Evolutionary conservation across 768 basidiomycete species (phyloP).

Genomic region (Hemileccinum impolitum): DNA sequence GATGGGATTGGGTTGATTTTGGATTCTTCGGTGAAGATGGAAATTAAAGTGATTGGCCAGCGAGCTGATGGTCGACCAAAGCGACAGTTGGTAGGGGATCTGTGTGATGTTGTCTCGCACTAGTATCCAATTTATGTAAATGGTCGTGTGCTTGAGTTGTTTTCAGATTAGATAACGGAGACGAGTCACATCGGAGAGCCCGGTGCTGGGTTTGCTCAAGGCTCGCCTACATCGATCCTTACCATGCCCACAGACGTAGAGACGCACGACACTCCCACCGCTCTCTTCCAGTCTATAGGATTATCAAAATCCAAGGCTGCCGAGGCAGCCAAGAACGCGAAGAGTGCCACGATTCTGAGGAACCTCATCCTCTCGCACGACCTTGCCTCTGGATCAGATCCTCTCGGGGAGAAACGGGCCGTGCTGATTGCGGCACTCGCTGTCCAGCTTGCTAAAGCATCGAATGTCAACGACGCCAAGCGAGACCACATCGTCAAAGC

Average conservation of each 20-base stretch:
- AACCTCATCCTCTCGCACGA: conserved; percentile 61
- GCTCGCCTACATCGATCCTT: background rate
- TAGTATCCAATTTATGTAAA: conserved; percentile 3
- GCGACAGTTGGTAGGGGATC: conserved; percentile 20
- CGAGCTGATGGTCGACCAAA: conserved; percentile 23
- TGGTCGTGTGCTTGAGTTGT: too few relatives aligned
- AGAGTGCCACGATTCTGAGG: conserved; percentile 67
- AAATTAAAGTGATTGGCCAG: conserved; percentile 18
- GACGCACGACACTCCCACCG: conserved; percentile 6
- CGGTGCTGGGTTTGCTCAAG: background rate
- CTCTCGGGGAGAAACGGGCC: conserved; percentile 78
- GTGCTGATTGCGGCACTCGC: conserved; percentile 67
- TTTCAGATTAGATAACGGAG: conserved; percentile 25
- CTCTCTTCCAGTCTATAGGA: conserved; percentile 74
- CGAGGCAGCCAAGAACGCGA: conserved; percentile 79
- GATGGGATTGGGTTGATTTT: background rate
- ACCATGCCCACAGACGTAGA: conserved; percentile 17
- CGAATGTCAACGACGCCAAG: conserved; percentile 47
- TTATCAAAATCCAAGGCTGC: conserved; percentile 72
- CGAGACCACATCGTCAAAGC: conserved; percentile 60
- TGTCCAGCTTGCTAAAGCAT: conserved; percentile 54
- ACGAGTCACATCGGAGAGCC: background rate
- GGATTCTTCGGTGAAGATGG: conserved; percentile 15
- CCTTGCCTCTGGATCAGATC: conserved; percentile 33
- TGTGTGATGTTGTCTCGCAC: conserved; percentile 23